Percentiles rank a stretch among this genome's conserved stretches.
Conservation (phyloP, 805 yeast species). For the Metschnikowia corniflorae region DNA sequence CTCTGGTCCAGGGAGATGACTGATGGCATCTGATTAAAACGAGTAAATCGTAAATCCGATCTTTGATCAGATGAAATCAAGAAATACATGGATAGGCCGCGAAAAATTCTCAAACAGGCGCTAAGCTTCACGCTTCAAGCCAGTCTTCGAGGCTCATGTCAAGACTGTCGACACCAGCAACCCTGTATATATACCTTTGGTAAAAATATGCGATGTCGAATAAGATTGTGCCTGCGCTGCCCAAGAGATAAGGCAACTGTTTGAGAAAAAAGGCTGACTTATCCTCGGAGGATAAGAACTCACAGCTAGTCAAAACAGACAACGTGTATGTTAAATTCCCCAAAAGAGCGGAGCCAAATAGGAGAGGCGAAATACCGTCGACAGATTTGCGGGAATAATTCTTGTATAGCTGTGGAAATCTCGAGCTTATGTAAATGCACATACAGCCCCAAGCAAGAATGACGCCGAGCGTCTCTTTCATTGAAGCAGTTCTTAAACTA, state of each 20-base stretch:
- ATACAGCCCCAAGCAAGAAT: constrained; percentile 78
- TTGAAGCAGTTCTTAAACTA: background rate
- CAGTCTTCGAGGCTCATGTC: constrained; percentile 13
- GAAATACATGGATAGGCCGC: no score
- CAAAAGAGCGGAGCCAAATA: constrained; percentile 72
- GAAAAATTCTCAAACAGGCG: no score
- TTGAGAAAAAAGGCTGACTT: constrained; percentile 49
- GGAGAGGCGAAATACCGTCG: constrained; percentile 75
- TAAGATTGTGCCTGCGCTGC: constrained; percentile 79
- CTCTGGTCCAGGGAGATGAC: no score
- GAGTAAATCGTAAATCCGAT: no score
- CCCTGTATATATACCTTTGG: constrained; percentile 45
- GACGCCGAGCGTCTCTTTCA: constrained; percentile 10
- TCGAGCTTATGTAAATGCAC: constrained; percentile 64
- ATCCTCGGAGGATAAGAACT: constrained; percentile 35
- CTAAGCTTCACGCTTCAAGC: constrained; percentile 1
- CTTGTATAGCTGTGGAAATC: constrained; percentile 81
- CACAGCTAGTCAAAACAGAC: constrained; percentile 67
- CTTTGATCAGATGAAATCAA: no score
- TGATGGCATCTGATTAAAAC: no score
- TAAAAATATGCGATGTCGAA: constrained; percentile 73
- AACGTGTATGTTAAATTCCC: constrained; percentile 77
- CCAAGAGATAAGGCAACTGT: constrained; percentile 79
- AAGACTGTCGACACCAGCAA: constrained; percentile 6
- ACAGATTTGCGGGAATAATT: constrained; percentile 79